Conservation (phyloP, 2,329 filamentous ascomycete genomes). For the Cordyceps fumosorosea region DNA sequence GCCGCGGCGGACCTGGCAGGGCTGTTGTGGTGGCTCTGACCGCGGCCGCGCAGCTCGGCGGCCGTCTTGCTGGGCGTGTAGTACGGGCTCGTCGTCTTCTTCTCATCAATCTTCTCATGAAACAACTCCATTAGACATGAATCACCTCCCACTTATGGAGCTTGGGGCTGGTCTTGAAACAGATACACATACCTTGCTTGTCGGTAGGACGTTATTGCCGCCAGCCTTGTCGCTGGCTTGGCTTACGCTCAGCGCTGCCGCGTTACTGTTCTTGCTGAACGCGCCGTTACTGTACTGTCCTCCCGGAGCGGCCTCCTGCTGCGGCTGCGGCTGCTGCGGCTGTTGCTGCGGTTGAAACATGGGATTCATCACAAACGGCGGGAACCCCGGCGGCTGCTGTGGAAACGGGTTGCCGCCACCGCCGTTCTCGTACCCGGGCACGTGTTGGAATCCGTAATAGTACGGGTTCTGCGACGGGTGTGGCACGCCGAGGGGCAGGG, state of each 20-base stretch:
- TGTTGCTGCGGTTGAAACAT: conserved; percentile 1
- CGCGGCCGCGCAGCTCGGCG: conserved; percentile 7
- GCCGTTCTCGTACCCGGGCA: conserved; percentile 16
- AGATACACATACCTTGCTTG: conserved; percentile 11
- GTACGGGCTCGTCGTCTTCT: conserved; percentile 12
- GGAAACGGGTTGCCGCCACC: conserved; percentile 5
- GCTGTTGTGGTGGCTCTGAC: conserved; percentile 13
- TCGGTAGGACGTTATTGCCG: conserved; percentile 1
- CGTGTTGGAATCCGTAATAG: conserved; percentile 31
- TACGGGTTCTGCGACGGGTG: conserved; percentile 38
- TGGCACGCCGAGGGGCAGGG: conserved; percentile 36
- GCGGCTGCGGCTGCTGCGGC: conserved; percentile 1
- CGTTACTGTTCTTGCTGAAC: conserved; percentile 7
- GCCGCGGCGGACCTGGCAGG: neutral
- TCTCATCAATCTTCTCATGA: neutral
- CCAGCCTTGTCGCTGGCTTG: conserved; percentile 7
- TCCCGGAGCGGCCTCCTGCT: neutral
- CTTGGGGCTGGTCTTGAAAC: neutral
- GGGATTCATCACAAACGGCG: conserved; percentile 18
- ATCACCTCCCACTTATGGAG: neutral
- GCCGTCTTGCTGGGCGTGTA: conserved; percentile 13
- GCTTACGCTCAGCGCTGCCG: conserved; percentile 10
- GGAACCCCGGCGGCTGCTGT: conserved; percentile 3
- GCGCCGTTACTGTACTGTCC: conserved; percentile 6
- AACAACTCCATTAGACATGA: neutral